These are phyloP conservation scores for Cryptosporidium meleagridis DNA, from an alignment of 169 alveolate genomes.

Conservation along the genomic window DNA sequence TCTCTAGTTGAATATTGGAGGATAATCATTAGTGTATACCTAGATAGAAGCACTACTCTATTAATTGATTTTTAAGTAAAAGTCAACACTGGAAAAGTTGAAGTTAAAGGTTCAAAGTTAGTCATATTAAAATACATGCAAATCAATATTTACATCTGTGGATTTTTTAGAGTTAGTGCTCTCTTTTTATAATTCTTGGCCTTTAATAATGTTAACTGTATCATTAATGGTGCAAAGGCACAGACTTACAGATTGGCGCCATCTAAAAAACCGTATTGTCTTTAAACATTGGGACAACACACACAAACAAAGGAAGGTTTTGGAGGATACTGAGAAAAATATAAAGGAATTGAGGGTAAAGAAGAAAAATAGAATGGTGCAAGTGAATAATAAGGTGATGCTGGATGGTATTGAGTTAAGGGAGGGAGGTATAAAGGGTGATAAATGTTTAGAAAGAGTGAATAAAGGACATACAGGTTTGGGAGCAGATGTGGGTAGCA, in stretches of 20 bases:
- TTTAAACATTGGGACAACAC: conserved; percentile 33
- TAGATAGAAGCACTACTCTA: not conserved
- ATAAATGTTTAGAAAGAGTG: not conserved
- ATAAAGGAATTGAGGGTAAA: not conserved
- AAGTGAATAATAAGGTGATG: not conserved
- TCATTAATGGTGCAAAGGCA: conserved; percentile 35
- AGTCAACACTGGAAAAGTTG: not conserved
- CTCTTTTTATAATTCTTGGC: not conserved
- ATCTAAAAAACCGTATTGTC: conserved; percentile 75
- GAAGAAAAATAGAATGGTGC: conserved; percentile 25
- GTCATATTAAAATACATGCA: too few relatives aligned
- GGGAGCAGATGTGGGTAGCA: not conserved
- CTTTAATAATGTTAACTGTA: not conserved
- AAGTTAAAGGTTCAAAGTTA: not conserved
- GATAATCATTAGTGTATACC: not conserved
- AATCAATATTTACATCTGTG: not conserved
- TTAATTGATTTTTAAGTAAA: too few relatives aligned
- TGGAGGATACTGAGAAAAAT: not conserved
- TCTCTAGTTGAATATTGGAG: not conserved
- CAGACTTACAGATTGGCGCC: conserved; percentile 61
- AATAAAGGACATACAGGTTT: not conserved
- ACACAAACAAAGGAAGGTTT: not conserved
- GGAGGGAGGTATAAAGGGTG: not conserved
- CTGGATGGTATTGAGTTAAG: not conserved
- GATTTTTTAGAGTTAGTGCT: not conserved